A percentile compares a stretch with the other conserved stretches of the same genome.
phyloP scores from a whole-genome alignment of 2,329 filamentous ascomycete species.

The Gaeumannomyces tritici region DNA sequence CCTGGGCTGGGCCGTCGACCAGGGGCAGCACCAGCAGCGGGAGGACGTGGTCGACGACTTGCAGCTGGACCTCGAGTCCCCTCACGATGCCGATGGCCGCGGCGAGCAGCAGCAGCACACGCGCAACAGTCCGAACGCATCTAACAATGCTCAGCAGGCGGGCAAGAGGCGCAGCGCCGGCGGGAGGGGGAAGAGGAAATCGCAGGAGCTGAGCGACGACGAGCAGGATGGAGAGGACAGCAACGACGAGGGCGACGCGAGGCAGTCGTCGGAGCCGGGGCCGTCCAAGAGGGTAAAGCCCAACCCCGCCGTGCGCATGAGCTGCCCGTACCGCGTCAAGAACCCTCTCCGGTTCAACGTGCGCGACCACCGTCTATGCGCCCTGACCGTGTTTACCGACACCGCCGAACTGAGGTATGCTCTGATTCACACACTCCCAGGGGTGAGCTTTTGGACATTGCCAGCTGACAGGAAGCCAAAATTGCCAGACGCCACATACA shows the following conservation, averaged over 20 bases:
- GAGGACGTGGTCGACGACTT: background rate
- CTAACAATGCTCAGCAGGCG: background rate
- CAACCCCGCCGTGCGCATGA: conserved; percentile 4
- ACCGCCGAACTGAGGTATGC: conserved; percentile 5
- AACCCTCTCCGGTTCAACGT: conserved; percentile 7
- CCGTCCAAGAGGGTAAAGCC: conserved; percentile 4
- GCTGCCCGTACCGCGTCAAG: conserved; percentile 5
- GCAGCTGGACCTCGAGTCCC: background rate
- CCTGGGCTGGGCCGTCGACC: conserved; percentile 5
- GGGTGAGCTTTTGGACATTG: background rate
- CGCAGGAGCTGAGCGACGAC: background rate
- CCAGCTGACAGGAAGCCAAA: background rate
- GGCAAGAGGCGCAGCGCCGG: background rate
- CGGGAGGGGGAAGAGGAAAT: conserved; percentile 5
- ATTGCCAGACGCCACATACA: conserved; percentile 5
- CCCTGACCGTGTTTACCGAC: conserved; percentile 3
- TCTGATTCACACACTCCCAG: no score
- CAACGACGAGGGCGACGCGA: background rate
- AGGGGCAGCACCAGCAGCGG: background rate
- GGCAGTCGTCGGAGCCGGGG: conserved; percentile 2
- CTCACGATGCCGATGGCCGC: background rate
- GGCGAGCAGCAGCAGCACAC: background rate
- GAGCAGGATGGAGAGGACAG: conserved; percentile 3
- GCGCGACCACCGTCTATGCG: conserved; percentile 5
- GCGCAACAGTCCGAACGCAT: background rate